Evolutionary conservation across 2,329 filamentous ascomycete genomes (phyloP).

Genomic region (Beauveria australis): DNA sequence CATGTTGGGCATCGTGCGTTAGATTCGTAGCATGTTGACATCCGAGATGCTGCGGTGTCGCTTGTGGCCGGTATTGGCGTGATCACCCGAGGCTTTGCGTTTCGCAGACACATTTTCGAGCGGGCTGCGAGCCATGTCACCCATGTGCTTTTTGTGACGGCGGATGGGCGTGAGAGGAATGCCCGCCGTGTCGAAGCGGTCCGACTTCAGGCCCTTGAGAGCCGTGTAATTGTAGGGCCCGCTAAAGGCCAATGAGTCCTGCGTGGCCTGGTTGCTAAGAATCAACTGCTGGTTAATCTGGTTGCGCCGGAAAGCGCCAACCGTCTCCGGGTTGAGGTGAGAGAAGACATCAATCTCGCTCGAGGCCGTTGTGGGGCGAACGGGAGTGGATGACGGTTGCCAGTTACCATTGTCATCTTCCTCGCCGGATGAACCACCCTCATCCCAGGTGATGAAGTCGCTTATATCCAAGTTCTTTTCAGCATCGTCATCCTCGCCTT

Average conservation of each 20-base stretch:
- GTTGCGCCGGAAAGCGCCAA: slow-evolving; percentile 69
- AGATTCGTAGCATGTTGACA: slow-evolving; percentile 40
- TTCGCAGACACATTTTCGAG: slow-evolving; percentile 42
- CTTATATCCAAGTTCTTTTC: slow-evolving; percentile 58
- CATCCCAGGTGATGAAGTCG: slow-evolving; percentile 64
- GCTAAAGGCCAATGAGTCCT: slow-evolving; percentile 55
- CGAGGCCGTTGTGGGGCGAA: slow-evolving; percentile 38
- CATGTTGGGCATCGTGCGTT: slow-evolving; percentile 15
- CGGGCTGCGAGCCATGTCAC: slow-evolving; percentile 40
- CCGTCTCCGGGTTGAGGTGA: slow-evolving; percentile 56
- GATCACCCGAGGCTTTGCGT: slow-evolving; percentile 44
- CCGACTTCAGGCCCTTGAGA: slow-evolving; percentile 55
- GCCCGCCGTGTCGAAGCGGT: slow-evolving; percentile 56
- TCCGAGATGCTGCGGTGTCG: slow-evolving; percentile 52
- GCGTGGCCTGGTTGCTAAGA: slow-evolving; percentile 50
- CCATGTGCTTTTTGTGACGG: slow-evolving; percentile 43
- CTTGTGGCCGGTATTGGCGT: slow-evolving; percentile 37
- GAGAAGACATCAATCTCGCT: slow-evolving; percentile 44
- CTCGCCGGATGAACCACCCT: slow-evolving; percentile 51
- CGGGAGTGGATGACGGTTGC: slow-evolving; percentile 44
- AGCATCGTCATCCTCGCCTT: slow-evolving; percentile 54
- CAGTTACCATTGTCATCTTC: slow-evolving; percentile 43
- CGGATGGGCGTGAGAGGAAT: slow-evolving; percentile 61
- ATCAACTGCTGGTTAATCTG: slow-evolving; percentile 55
- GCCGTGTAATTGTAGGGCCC: slow-evolving; percentile 52